Evolutionary conservation across 495 filamentous ascomycete species (phyloP).

Genomic region (Penicillium malachiteum): DNA sequence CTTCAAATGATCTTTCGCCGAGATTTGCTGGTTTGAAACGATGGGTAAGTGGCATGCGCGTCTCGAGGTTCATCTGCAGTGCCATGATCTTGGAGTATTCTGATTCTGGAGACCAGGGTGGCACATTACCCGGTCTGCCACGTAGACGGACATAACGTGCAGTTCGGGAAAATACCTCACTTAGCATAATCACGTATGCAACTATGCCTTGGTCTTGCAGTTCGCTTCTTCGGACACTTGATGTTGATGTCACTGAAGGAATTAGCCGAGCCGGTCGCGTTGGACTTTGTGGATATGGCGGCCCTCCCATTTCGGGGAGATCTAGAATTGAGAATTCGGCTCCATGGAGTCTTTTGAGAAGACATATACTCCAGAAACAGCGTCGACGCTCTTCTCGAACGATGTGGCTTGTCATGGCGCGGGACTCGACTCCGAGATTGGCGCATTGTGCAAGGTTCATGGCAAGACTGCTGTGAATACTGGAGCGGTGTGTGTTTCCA

Average conservation of each 20-base stretch:
- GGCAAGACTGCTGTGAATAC: conserved; percentile 47
- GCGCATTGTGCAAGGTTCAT: conserved; percentile 48
- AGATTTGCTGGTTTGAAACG: conserved; percentile 47
- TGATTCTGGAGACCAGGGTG: conserved; percentile 50
- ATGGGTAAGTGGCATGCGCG: conserved; percentile 45
- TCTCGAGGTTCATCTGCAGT: conserved; percentile 50
- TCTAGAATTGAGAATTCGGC: conserved; percentile 43
- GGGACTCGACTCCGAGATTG: conserved; percentile 37
- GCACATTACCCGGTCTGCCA: conserved; percentile 43
- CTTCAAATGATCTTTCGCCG: conserved; percentile 36
- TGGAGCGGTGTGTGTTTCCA: conserved; percentile 48
- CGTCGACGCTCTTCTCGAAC: conserved; percentile 43
- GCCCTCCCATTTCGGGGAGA: conserved; percentile 33
- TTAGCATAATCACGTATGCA: conserved; percentile 48
- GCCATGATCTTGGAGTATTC: conserved; percentile 49
- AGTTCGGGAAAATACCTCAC: conserved; percentile 43
- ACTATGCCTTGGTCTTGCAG: conserved; percentile 45
- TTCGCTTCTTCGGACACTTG: conserved; percentile 23
- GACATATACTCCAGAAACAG: conserved; percentile 51
- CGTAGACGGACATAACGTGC: conserved; percentile 45
- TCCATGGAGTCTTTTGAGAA: conserved; percentile 47
- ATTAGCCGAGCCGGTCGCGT: conserved; percentile 21
- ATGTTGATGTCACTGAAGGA: conserved; percentile 19
- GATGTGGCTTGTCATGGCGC: conserved; percentile 12
- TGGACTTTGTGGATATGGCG: conserved; percentile 35